Percentiles rank a stretch among this genome's conserved stretches.
Evolutionary conservation across 2,329 filamentous ascomycete genomes (phyloP).

Genomic region (Fusarium staphyleae): DNA sequence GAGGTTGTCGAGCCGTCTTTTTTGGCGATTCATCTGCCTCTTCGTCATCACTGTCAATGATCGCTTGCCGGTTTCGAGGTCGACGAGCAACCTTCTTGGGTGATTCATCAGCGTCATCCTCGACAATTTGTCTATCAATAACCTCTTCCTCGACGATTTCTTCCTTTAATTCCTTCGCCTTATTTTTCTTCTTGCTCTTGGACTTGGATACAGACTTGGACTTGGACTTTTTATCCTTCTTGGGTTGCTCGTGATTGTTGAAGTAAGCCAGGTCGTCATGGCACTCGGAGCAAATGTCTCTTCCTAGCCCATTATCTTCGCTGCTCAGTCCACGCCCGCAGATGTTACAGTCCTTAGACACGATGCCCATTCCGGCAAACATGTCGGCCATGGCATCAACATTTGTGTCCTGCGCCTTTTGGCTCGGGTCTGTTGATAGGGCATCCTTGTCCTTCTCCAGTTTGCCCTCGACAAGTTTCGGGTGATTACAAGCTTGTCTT

Average conservation of each 20-base stretch:
- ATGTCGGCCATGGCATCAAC: slow-evolving; percentile 86
- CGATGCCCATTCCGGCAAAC: slow-evolving; percentile 82
- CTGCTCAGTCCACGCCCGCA: slow-evolving; percentile 74
- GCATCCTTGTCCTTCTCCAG: slow-evolving; percentile 89
- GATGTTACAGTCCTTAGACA: slow-evolving; percentile 80
- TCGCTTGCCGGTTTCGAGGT: slow-evolving; percentile 23
- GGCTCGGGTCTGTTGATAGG: slow-evolving; percentile 67
- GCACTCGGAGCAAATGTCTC: slow-evolving; percentile 74
- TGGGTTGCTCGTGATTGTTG: slow-evolving; percentile 53
- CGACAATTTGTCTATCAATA: slow-evolving; percentile 22
- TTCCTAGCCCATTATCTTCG: slow-evolving; percentile 51
- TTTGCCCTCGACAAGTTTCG: slow-evolving; percentile 84
- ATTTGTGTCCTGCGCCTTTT: slow-evolving; percentile 65
- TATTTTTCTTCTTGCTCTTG: slow-evolving; percentile 28
- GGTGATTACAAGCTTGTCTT: slow-evolving; percentile 94
- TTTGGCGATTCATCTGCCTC: slow-evolving; percentile 21
- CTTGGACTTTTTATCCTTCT: slow-evolving; percentile 22
- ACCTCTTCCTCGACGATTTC: slow-evolving; percentile 26
- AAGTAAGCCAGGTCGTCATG: slow-evolving; percentile 75
- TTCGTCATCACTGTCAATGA: slow-evolving; percentile 32
- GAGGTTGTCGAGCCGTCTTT: slow-evolving; percentile 46
- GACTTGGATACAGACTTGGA: slow-evolving; percentile 18
- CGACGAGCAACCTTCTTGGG: slow-evolving; percentile 15
- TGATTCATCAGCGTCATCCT: slow-evolving; percentile 34
- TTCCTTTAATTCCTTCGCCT: slow-evolving; percentile 22